Percentiles rank a stretch among this genome's conserved stretches.
Evolutionary conservation across 2,329 filamentous ascomycete species (phyloP).

Genomic region (Huntiella abstrusa): DNA sequence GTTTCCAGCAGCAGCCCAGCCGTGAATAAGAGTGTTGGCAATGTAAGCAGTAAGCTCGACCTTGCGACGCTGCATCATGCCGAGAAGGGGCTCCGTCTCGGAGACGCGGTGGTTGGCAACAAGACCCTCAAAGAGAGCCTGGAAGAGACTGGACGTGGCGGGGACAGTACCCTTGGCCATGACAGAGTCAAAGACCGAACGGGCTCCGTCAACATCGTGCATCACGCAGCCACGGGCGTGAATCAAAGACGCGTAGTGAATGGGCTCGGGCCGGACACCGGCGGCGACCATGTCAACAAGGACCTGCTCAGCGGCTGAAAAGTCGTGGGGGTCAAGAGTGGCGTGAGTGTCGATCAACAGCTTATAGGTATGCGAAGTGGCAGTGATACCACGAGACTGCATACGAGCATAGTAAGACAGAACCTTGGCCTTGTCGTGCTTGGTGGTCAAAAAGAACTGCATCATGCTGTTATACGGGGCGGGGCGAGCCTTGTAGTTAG

Average conservation of each 20-base stretch:
- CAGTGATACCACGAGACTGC: slow-evolving; percentile 67
- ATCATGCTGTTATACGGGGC: slow-evolving; percentile 99
- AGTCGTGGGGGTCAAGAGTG: slow-evolving; percentile 77
- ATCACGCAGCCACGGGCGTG: slow-evolving; percentile 89
- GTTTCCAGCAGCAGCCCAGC: slow-evolving; percentile 74
- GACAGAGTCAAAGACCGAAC: slow-evolving; percentile 64
- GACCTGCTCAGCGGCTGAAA: slow-evolving; percentile 70
- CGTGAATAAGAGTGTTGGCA: slow-evolving; percentile 93
- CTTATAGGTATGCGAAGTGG: slow-evolving; percentile 94
- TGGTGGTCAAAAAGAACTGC: slow-evolving; percentile 96
- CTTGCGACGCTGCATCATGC: slow-evolving; percentile 51
- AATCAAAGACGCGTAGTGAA: slow-evolving; percentile 89
- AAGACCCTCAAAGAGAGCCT: slow-evolving; percentile 92
- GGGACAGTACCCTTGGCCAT: slow-evolving; percentile 47
- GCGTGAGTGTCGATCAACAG: slow-evolving; percentile 89
- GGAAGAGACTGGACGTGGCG: slow-evolving; percentile 73
- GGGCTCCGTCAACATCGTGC: slow-evolving; percentile 75
- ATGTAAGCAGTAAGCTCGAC: slow-evolving; percentile 93
- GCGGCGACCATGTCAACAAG: slow-evolving; percentile 57
- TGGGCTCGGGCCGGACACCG: slow-evolving; percentile 65
- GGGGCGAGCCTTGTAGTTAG: slow-evolving; percentile 94
- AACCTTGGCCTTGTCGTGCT: slow-evolving; percentile 88
- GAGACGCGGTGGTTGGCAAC: slow-evolving; percentile 79
- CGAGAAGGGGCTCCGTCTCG: slow-evolving; percentile 55
- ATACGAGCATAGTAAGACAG: slow-evolving; percentile 90